Evolutionary conservation across 2,329 filamentous ascomycete genomes (phyloP).

Genomic region (Lizonia empirigonia): DNA sequence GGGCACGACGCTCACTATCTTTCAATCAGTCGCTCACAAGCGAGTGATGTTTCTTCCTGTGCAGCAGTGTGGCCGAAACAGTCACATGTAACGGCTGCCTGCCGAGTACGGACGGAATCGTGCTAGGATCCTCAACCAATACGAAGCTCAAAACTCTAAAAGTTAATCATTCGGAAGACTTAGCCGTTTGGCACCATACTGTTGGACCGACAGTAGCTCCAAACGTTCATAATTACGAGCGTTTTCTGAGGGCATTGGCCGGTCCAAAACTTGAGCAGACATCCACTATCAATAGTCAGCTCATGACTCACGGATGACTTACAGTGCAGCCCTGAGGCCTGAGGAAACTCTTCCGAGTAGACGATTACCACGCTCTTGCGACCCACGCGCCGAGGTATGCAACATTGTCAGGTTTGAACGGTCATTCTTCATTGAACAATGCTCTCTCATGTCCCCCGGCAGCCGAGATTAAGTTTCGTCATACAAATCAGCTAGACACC

Average conservation of each 20-base stretch:
- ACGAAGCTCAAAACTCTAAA: neutral
- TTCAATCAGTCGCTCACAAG: neutral
- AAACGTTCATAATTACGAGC: slow-evolving; percentile 15
- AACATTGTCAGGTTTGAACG: no score
- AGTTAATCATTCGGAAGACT: neutral
- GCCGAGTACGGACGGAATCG: neutral
- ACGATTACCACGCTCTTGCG: neutral
- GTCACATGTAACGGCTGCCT: neutral
- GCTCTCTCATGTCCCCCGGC: no score
- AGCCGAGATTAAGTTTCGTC: no score
- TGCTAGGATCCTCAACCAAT: neutral
- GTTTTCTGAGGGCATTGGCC: neutral
- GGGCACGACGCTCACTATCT: neutral
- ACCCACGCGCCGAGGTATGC: neutral
- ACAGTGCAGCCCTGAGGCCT: no score
- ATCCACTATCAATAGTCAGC: neutral
- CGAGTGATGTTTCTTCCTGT: no score
- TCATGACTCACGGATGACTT: neutral
- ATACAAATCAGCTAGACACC: no score
- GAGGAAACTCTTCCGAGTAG: neutral
- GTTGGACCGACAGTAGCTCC: slow-evolving; percentile 30
- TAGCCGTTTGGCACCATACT: neutral
- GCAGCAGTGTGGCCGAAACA: neutral
- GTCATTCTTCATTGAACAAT: no score
- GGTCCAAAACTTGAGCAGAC: neutral